Base-by-base conservation (phyloP, 2,329 filamentous ascomycete species). In the Diplodia intermedia region DNA sequence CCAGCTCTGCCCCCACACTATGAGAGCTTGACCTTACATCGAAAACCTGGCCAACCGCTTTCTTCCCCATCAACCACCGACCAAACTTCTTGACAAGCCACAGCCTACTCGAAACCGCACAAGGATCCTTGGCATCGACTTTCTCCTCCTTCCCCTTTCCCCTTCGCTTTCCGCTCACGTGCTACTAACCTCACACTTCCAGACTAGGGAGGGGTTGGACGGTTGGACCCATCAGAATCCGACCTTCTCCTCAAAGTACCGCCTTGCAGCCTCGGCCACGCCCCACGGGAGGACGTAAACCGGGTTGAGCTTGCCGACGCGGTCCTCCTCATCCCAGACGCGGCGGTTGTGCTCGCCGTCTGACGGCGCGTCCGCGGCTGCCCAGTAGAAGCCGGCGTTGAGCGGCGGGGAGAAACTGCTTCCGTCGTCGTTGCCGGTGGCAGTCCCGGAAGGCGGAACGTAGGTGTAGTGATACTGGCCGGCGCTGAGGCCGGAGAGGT, bases 281-380 rank as follows among this genome's bases (percentile, higher is more conserved):
- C 86, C 84, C 78, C 91, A 88, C 4, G 93, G 91, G 71, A 97
- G 90, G 70, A 92, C 90, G 80, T 92, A 97, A 31, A 97, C 86
- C 2, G 94, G 94, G 79, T 97, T 93, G 49, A 92, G 85, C 18
- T 90, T 83, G 63, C 82, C 83, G 63, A 97, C 84, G 50, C 88
- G 82, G 81, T 97, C 92, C 68, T 84, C 81, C 73, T 90, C 86
- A 69, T 92, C 89, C 79, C 91, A 92, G 61, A 91, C 84, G 18
- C 57, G 57, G 18, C 26, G 8, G 15, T 43, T 43, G 38, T 43
- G 38, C 72, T 88, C 88, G 70, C 82, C 82, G 56, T 85, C 86
- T 18, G 65, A 49, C 11, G 38, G n/a, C 0, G 83, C 81, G 31
- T 85, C 83, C 72, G 81, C 78, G 55, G 81, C 76, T 52, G 70